Percentiles rank a stretch among this genome's conserved stretches.
These are phyloP conservation scores for Cordyceps fumosorosea DNA, from an alignment of 2,329 filamentous ascomycete species.

Conservation along the genomic window DNA sequence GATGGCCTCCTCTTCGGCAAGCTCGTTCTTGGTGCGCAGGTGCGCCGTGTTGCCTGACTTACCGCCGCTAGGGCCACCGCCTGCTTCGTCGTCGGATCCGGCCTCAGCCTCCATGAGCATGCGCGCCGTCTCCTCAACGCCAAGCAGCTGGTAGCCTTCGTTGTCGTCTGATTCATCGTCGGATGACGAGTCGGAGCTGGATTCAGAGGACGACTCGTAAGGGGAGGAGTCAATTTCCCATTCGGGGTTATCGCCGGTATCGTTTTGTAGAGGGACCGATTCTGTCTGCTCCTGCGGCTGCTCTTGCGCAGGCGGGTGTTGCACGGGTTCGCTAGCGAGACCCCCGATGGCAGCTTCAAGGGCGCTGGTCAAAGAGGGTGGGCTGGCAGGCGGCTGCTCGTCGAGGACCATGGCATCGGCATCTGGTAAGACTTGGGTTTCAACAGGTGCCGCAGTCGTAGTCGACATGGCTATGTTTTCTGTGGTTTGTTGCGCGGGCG, in stretches of 20 bases:
- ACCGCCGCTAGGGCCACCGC: constrained; percentile 40
- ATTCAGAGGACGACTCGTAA: constrained; percentile 60
- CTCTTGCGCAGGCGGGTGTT: constrained; percentile 11
- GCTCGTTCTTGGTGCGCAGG: constrained; percentile 78
- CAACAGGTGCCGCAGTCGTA: neutral
- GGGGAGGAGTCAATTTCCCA: constrained; percentile 81
- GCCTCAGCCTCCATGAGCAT: constrained; percentile 79
- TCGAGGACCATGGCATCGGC: constrained; percentile 33
- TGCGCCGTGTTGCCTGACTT: constrained; percentile 35
- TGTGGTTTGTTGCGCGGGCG: constrained; percentile 6
- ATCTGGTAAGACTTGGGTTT: neutral
- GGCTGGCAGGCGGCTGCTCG: constrained; percentile 23
- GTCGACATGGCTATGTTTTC: neutral
- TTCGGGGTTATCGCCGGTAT: constrained; percentile 53
- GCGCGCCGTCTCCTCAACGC: constrained; percentile 74
- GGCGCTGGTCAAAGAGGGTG: constrained; percentile 34
- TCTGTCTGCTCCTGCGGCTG: neutral
- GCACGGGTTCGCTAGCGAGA: constrained; percentile 18
- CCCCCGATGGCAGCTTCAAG: constrained; percentile 39
- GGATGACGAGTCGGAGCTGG: constrained; percentile 62
- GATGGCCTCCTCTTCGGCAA: constrained; percentile 48
- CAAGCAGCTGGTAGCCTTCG: constrained; percentile 65
- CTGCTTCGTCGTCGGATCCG: constrained; percentile 68
- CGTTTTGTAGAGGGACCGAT: constrained; percentile 23
- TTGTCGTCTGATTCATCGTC: constrained; percentile 51